Percentiles rank a stretch among this genome's conserved stretches.
phyloP scores from a whole-genome alignment of 2,329 filamentous ascomycete species.

The Exophiala viscosa region DNA sequence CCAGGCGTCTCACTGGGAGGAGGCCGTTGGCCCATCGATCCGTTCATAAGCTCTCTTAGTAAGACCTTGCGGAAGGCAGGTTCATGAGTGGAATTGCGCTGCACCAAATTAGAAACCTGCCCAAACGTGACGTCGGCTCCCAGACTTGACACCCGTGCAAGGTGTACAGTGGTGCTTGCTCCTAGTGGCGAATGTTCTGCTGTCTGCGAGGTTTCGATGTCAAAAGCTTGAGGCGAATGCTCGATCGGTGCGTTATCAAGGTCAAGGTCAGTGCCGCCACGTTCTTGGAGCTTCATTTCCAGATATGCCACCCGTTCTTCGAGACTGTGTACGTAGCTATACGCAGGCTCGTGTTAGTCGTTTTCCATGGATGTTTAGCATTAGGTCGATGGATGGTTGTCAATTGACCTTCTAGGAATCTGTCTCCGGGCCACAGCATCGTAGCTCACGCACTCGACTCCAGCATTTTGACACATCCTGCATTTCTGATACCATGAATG shows the following conservation, averaged over 20 bases:
- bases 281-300: too few relatives aligned
- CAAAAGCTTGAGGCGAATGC: too few relatives aligned
- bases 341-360: not conserved
- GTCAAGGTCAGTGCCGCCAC: too few relatives aligned
- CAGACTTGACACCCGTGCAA: too few relatives aligned
- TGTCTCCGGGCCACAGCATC: constrained; percentile 94
- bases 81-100: not conserved
- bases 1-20: not conserved
- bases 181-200: too few relatives aligned
- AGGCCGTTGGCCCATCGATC: not conserved
- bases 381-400: not conserved
- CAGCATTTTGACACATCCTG: constrained; percentile 83
- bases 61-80: constrained; percentile 8
- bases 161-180: too few relatives aligned
- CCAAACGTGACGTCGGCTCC: not conserved
- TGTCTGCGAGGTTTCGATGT: too few relatives aligned
- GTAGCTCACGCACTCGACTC: constrained; percentile 85
- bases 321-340: constrained; percentile 84
- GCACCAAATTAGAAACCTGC: not conserved
- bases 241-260: too few relatives aligned
- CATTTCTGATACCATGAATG: constrained; percentile 54
- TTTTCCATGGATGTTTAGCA: not conserved
- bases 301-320: constrained; percentile 60
- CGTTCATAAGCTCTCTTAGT: constrained; percentile 9
- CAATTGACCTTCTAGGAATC: constrained; percentile 61